Evolutionary conservation across 2,329 filamentous ascomycete genomes (phyloP).

Genomic region (Colletotrichum musicola): DNA sequence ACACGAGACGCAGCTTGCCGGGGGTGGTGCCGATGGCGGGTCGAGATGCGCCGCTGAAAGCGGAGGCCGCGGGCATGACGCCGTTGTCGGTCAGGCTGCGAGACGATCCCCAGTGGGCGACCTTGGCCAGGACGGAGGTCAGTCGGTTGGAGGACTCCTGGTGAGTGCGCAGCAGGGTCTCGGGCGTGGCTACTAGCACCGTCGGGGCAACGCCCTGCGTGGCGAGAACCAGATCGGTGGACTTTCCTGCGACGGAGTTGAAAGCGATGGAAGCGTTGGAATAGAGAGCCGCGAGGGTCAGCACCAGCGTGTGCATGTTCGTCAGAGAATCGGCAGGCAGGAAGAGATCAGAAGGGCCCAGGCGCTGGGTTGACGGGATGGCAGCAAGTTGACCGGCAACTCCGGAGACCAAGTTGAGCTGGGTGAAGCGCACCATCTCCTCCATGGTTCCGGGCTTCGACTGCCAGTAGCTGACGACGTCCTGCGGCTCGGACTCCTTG

Average conservation of each 20-base stretch:
- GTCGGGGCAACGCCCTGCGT: conserved; percentile 83
- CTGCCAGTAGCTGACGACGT: conserved; percentile 77
- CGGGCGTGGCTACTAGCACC: conserved; percentile 82
- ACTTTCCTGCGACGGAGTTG: conserved; percentile 85
- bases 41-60: conserved; percentile 61
- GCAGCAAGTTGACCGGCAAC: conserved; percentile 82
- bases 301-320: conserved; percentile 80
- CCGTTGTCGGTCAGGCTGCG: conserved; percentile 77
- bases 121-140: conserved; percentile 72
- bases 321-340: conserved; percentile 86
- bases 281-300: conserved; percentile 86
- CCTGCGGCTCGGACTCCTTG: conserved; percentile 63
- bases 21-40: conserved; percentile 71
- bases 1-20: conserved; percentile 84
- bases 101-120: conserved; percentile 79
- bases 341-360: conserved; percentile 82
- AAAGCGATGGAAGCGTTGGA: conserved; percentile 88
- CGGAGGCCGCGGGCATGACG: conserved; percentile 76
- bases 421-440: conserved; percentile 85
- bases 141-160: conserved; percentile 70
- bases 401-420: conserved; percentile 88
- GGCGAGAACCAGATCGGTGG: conserved; percentile 78
- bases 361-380: conserved; percentile 79
- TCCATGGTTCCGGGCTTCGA: conserved; percentile 63
- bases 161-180: conserved; percentile 78